These are phyloP conservation scores for Yamadazyma phyllophila DNA, from an alignment of 805 yeast species.

Conservation along the genomic window DNA sequence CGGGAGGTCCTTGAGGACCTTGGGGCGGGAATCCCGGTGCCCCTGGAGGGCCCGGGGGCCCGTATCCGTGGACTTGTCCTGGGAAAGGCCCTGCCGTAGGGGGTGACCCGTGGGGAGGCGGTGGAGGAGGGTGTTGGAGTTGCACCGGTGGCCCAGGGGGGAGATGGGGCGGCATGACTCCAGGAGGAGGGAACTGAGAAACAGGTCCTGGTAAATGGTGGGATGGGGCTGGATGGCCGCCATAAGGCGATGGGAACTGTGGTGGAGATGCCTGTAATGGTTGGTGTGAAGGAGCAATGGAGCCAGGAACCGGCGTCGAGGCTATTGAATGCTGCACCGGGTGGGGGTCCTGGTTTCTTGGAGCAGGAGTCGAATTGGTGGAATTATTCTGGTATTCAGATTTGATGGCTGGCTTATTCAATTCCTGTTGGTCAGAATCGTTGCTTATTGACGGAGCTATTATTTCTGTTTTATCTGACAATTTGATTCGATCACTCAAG, in stretches of 20 bases:
- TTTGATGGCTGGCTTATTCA: constrained; percentile 2
- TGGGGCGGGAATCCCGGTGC: constrained; percentile 23
- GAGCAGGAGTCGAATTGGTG: neutral
- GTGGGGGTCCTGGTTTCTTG: neutral
- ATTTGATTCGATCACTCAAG: neutral
- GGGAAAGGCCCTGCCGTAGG: neutral
- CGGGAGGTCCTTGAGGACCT: constrained; percentile 27
- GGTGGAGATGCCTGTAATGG: constrained; percentile 13
- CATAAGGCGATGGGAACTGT: constrained; percentile 7
- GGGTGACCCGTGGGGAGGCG: constrained; percentile 6
- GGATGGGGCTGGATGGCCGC: constrained; percentile 15
- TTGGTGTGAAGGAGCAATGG: neutral
- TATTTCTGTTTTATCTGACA: constrained; percentile 6
- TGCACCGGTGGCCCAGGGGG: constrained; percentile 21
- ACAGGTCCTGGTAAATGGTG: constrained; percentile 16
- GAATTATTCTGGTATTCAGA: neutral
- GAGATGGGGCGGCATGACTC: constrained; percentile 12
- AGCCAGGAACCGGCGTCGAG: constrained; percentile 1
- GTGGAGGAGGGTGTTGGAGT: constrained; percentile 6
- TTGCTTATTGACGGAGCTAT: neutral
- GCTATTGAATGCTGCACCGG: neutral
- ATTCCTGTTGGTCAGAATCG: neutral
- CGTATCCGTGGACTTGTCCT: constrained; percentile 9
- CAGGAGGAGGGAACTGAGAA: constrained; percentile 6
- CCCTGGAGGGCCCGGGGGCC: constrained; percentile 9